Base-by-base conservation (phyloP, 176 grass and related monocot species). In the Miscanthus lutarioriparius region DNA sequence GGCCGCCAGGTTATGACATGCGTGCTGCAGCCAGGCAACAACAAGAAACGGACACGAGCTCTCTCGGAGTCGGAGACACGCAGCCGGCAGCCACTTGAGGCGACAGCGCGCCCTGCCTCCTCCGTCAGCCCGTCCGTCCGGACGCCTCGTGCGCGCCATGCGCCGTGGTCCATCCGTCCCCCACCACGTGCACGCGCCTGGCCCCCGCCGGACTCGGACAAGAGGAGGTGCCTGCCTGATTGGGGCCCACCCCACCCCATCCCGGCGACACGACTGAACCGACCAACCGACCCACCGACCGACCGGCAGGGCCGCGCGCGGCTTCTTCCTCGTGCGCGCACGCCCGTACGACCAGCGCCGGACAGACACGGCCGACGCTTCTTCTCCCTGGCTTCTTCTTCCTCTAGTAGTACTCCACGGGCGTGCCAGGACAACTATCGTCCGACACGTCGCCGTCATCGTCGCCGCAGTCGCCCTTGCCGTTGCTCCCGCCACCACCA, bases 401-500 rank as follows among this genome's bases (percentile, higher is more conserved):
- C 22, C 11, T 36, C 72, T 88, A 95, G 83, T 92, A 95, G 76
- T 92, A 95, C 28, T 95, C 93, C 77, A 95, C 93, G 5, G 90
- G 93, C 66, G 93, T 87, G 76, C 90, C 90, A 1, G 93, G 90
- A 68, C 86, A 84, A 48, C 90, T 88, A 73, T 95, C 93, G 14
- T 90, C 88, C 3, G 87, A 90, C 14, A 65, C 6, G 40, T 84
- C 77, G 7, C 80, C 82, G 36, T 37, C 36, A 37, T 37, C 36
- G 36, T 37, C 36, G 36, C 36, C 36, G 36, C 36, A 15, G 49
- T 19, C 22, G 37, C 5, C 25, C 41, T 8, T 15, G n/a, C 2
- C 3, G 8, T 22, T 69, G 7, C 6, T 9, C 2, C 22, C 54
- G 0, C 48, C 6, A 5, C 2, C 23, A 11, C 0, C 5, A 6